Evolutionary conservation across 306 rosid species (phyloP).

Genomic region (Fragaria ananassa): DNA sequence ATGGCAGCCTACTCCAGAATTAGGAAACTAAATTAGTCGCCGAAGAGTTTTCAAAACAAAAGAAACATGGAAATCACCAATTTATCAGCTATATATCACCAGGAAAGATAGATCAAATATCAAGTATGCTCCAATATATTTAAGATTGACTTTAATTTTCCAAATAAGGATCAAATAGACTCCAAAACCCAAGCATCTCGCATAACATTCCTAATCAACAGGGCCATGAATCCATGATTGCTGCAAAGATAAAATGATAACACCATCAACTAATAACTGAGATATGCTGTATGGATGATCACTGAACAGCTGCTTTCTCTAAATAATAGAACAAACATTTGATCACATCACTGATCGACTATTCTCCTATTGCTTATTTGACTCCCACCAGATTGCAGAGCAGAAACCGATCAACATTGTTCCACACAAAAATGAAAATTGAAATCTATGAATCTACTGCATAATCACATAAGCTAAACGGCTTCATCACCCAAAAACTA

Average conservation of each 20-base stretch:
- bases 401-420: too few relatives aligned
- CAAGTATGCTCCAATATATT: not conserved
- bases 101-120: not conserved
- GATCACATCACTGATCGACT: not conserved
- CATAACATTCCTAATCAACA: not conserved
- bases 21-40: not conserved
- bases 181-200: not conserved
- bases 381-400: not conserved
- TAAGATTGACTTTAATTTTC: not conserved
- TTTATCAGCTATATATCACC: not conserved
- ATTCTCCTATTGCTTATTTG: not conserved
- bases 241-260: not conserved
- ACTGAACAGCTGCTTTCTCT: not conserved
- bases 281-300: not conserved
- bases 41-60: not conserved
- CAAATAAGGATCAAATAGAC: not conserved
- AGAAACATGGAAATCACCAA: not conserved
- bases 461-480: too few relatives aligned
- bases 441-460: not conserved
- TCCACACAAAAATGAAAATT: not conserved
- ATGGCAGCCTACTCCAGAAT: conserved; percentile 8
- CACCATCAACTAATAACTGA: not conserved
- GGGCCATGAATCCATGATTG: not conserved
- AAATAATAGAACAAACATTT: not conserved
- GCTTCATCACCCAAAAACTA: not conserved